Conservation (phyloP, 192 early-diverging fungal species). For the Radiomyces spectabilis region DNA sequence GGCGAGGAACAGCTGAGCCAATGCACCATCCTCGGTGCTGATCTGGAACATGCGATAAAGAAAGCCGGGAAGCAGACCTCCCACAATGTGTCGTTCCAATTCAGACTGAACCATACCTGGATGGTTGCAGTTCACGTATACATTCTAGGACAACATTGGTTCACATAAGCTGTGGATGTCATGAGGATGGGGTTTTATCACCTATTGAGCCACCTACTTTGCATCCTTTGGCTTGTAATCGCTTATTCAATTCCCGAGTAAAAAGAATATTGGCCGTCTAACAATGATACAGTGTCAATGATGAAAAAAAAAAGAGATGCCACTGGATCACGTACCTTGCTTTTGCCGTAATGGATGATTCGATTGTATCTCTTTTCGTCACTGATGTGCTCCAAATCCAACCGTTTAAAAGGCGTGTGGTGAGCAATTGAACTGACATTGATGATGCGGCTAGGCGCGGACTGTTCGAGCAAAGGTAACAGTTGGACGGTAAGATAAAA, state of each 20-base stretch:
- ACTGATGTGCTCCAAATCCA: conserved; percentile 14
- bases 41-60: no score
- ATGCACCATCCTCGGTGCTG: conserved; percentile 31
- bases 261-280: conserved; percentile 23
- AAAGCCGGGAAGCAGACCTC: no score
- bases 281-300: no score
- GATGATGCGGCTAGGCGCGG: conserved; percentile 19
- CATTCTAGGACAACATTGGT: conserved; percentile 6
- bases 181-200: no score
- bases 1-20: conserved; percentile 41
- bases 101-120: conserved; percentile 22
- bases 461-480: conserved; percentile 16
- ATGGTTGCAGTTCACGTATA: conserved; percentile 21
- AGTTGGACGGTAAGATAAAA: conserved; percentile 18
- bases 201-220: no score
- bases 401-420: background rate
- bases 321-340: conserved; percentile 8
- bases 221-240: conserved; percentile 12
- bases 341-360: conserved; percentile 3
- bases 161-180: no score
- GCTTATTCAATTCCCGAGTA: conserved; percentile 12
- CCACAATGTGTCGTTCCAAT: conserved; percentile 11
- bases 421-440: conserved; percentile 21
- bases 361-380: conserved; percentile 14
- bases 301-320: no score